A percentile compares a stretch with the other conserved stretches of the same genome.
phyloP scores from a whole-genome alignment of 1,284 basidiomycete genomes.

The Trichosporon asahii region DNA sequence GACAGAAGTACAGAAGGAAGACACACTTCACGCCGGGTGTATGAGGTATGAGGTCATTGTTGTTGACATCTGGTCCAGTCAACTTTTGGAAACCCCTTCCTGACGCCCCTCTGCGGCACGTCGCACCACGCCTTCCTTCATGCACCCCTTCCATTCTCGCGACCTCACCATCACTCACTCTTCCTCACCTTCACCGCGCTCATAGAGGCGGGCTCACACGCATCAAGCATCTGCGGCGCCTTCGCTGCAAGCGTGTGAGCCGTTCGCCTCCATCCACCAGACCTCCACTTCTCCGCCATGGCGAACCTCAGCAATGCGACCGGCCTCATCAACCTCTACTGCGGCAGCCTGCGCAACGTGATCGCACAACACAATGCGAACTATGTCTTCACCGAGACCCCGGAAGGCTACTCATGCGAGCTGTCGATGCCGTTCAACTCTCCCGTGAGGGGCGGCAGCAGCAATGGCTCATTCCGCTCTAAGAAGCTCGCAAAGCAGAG shows the following conservation, averaged over 20 bases:
- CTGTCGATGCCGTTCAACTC: conserved; percentile 21
- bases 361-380: conserved; percentile 13
- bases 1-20: background rate
- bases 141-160: background rate
- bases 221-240: background rate
- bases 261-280: background rate
- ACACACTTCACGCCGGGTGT: background rate
- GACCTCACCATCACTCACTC: background rate
- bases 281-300: background rate
- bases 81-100: background rate
- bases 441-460: conserved; percentile 8
- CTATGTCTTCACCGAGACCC: conserved; percentile 3
- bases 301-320: conserved; percentile 9
- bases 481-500: conserved; percentile 29
- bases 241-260: background rate
- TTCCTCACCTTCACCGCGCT: background rate
- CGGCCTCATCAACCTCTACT: conserved; percentile 15
- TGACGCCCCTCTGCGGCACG: background rate
- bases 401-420: background rate
- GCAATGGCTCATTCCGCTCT: background rate
- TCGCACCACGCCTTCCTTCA: background rate
- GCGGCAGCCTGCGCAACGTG: conserved; percentile 21
- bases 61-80: conserved; percentile 1
- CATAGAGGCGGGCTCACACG: background rate
- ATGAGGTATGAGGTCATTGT: background rate